A percentile compares a stretch with the other conserved stretches of the same genome.
phyloP scores from a whole-genome alignment of 2,329 filamentous ascomycete species.

The Zymoseptoria ardabiliae region DNA sequence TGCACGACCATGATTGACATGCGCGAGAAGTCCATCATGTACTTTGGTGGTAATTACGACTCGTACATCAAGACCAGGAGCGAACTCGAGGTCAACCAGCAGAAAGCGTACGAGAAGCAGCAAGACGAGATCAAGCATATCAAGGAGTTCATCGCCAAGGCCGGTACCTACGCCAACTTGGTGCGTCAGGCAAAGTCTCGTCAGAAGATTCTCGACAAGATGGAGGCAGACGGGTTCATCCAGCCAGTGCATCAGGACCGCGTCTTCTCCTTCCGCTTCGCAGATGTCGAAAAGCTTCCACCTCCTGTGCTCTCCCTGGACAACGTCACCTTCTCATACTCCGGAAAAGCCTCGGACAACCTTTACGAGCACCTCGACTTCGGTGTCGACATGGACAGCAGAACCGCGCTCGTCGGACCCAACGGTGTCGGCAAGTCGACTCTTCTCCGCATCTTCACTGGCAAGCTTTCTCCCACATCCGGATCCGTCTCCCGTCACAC shows the following conservation, averaged over 20 bases:
- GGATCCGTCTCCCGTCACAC: constrained; percentile 87
- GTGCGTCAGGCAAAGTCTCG: constrained; percentile 97
- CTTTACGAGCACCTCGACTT: constrained; percentile 95
- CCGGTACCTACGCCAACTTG: constrained; percentile 99
- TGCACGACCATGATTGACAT: constrained; percentile 99
- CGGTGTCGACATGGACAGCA: constrained; percentile 99
- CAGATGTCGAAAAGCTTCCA: constrained; percentile 97
- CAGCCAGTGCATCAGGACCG: constrained; percentile 78
- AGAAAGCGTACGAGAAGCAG: constrained; percentile 98
- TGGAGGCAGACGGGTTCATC: constrained; percentile 99
- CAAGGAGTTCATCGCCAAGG: constrained; percentile 99
- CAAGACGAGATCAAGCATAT: constrained; percentile 99
- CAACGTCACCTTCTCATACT: constrained; percentile 97
- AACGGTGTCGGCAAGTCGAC: constrained; percentile 99
- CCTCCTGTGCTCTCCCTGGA: constrained; percentile 95
- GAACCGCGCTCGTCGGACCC: constrained; percentile 91
- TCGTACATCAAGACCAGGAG: constrained; percentile 85
- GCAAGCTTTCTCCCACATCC: constrained; percentile 76
- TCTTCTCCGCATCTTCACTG: constrained; percentile 90
- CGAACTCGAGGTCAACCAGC: constrained; percentile 96
- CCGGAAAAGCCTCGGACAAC: constrained; percentile 78
- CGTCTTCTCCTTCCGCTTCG: constrained; percentile 96
- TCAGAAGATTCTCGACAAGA: constrained; percentile 99
- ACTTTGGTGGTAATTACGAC: constrained; percentile 99
- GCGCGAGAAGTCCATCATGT: constrained; percentile 78